Base-by-base conservation (phyloP, 768 basidiomycete species). In the Mrakia hoshinonis region DNA sequence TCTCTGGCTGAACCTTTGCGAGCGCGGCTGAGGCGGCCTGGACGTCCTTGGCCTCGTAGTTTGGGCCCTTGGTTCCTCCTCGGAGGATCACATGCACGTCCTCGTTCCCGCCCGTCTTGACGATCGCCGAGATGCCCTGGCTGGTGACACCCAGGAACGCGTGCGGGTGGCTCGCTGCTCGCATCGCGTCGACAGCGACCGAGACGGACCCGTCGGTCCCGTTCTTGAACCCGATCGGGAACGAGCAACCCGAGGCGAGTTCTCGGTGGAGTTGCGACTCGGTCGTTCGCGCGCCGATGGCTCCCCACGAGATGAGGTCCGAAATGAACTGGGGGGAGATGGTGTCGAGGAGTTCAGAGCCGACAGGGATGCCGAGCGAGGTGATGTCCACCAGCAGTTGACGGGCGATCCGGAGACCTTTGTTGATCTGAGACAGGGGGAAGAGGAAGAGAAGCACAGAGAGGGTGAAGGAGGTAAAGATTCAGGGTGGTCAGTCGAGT, bases 221-320 rank as follows among this genome's bases (percentile, higher is more conserved):
- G 79, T 99, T 99, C 81, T 99, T 99, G 87, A 99, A 99, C 11
- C 92, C 83, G 74, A 97, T 92, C 26, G 96, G 94, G 87, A 96
- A 98, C 65, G 94, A 96, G 31, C 91, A 88, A 77, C 94, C 95
- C 4, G 90, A 92, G 5, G 92, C 93, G n/a, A 73, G 61, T 43
- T 73, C 72, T 36, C 72, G 88, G 78, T 98, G 96, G 10, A 99
- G 86, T 80, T 98, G 95, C 3, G 90, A 91, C 80, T 99, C 96
- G 47, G 96, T 99, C 1, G 96, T 98, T 67, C 96, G 85, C 1
- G 96, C 96, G 31, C 96, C 95, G 74, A 99, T 98, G 10, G 95
- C 92, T 51, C 92, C 92, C 58, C 36, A 95, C 67, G 88, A 89
- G 73, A 87, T 86, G 48, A 92, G 86, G 69, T 74, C 74, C 55